phyloP scores from a whole-genome alignment of 805 yeast genomes.

The Pichia phayaonensis region DNA sequence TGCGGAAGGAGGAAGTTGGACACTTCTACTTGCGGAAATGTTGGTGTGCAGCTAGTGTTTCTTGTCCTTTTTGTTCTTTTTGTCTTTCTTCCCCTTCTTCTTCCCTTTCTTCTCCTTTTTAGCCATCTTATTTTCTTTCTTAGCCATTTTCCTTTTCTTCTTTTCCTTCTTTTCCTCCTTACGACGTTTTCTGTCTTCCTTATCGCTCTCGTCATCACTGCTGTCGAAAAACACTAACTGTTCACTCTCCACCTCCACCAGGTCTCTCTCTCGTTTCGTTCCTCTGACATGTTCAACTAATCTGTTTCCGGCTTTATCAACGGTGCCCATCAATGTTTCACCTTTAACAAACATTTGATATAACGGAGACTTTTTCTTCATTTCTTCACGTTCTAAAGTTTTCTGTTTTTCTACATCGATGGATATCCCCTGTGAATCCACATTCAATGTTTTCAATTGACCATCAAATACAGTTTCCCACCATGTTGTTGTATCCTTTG shows the following conservation, averaged over 20 bases:
- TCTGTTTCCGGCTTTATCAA: slow-evolving; percentile 20
- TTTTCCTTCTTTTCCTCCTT: slow-evolving; percentile 21
- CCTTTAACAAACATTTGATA: slow-evolving; percentile 86
- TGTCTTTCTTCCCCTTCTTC: slow-evolving; percentile 17
- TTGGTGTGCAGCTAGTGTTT: slow-evolving; percentile 7
- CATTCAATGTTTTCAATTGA: slow-evolving; percentile 68
- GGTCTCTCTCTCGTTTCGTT: slow-evolving; percentile 6
- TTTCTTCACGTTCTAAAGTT: slow-evolving; percentile 39
- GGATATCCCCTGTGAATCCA: slow-evolving; percentile 7
- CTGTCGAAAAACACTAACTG: slow-evolving; percentile 19
- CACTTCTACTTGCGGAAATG: too few relatives aligned
- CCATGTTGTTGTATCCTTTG: slow-evolving; percentile 82
- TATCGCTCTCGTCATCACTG: slow-evolving; percentile 21
- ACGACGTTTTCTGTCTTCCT: slow-evolving; percentile 17
- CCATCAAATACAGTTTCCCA: slow-evolving; percentile 97
- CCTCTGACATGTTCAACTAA: slow-evolving; percentile 4
- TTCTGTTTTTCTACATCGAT: slow-evolving; percentile 31
- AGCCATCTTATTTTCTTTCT: too few relatives aligned
- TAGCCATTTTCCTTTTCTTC: slow-evolving; percentile 2
- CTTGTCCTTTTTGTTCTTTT: slow-evolving; percentile 20
- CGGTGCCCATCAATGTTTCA: slow-evolving; percentile 74
- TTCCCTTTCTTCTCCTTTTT: slow-evolving; percentile 21
- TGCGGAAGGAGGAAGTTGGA: too few relatives aligned
- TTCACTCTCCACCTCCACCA: slow-evolving; percentile 6
- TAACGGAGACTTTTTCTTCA: slow-evolving; percentile 47